Evolutionary conservation across 371 early-diverging fungal species (phyloP).

Genomic region (Mucor velutinosus): DNA sequence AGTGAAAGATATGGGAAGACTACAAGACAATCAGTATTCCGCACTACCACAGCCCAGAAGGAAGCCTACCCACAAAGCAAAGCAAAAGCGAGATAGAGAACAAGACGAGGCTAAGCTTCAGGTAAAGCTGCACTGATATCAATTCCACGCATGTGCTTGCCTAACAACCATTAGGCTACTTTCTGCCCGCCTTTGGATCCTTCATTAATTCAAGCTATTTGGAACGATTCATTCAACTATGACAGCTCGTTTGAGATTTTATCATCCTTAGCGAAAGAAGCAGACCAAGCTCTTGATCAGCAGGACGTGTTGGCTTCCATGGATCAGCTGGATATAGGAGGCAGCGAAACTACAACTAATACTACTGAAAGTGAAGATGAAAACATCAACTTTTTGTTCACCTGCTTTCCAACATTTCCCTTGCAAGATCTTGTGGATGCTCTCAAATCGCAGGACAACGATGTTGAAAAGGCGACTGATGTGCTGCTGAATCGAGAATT

Average conservation of each 20-base stretch:
- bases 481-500: slow-evolving; percentile 29
- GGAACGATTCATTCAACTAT: slow-evolving; percentile 30
- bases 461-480: slow-evolving; percentile 45
- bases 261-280: slow-evolving; percentile 26
- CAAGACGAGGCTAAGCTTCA: slow-evolving; percentile 18
- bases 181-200: slow-evolving; percentile 34
- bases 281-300: slow-evolving; percentile 16
- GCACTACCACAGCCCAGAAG: neutral
- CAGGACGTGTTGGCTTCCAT: neutral
- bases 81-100: slow-evolving; percentile 8
- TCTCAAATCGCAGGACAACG: slow-evolving; percentile 26
- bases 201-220: slow-evolving; percentile 31
- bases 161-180: slow-evolving; percentile 1
- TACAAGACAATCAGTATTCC: slow-evolving; percentile 28
- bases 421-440: slow-evolving; percentile 18
- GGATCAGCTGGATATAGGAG: slow-evolving; percentile 12
- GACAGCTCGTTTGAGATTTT: slow-evolving; percentile 17
- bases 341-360: slow-evolving; percentile 7
- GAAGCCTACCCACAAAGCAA: neutral
- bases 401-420: slow-evolving; percentile 38
- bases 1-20: slow-evolving; percentile 17
- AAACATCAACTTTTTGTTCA: slow-evolving; percentile 33
- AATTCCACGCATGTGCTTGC: neutral
- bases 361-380: slow-evolving; percentile 20
- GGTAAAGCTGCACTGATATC: neutral